Evolutionary conservation across 805 yeast genomes (phyloP).

Genomic region (Kazachstania taianensis): DNA sequence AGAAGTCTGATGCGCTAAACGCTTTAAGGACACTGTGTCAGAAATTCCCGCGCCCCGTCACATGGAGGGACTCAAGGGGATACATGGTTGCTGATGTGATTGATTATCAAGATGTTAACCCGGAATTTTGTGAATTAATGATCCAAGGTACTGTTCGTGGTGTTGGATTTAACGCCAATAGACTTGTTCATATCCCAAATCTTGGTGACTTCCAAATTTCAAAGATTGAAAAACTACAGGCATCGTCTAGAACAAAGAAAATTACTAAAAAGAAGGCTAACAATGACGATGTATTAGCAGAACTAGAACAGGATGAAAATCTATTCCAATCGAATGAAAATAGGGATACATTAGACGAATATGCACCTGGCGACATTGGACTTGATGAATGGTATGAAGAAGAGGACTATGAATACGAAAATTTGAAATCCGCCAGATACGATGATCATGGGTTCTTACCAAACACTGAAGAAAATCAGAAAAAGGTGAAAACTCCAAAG

Average conservation of each 20-base stretch:
- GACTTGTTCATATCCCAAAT: constrained; percentile 79
- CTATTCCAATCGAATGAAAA: constrained; percentile 31
- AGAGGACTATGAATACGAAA: constrained; percentile 27
- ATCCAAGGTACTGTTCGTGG: constrained; percentile 87
- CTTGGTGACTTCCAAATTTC: constrained; percentile 79
- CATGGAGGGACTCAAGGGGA: constrained; percentile 92
- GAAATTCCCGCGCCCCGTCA: constrained; percentile 71
- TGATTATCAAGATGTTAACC: constrained; percentile 20
- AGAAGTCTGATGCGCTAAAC: constrained; percentile 56
- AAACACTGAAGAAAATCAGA: constrained; percentile 19
- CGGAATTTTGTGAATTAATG: constrained; percentile 34
- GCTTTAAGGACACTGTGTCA: constrained; percentile 73
- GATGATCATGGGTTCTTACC: constrained; percentile 34
- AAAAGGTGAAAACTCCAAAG: constrained; percentile 45
- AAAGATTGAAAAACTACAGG: constrained; percentile 44
- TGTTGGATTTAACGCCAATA: constrained; percentile 64
- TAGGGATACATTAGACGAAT: constrained; percentile 51
- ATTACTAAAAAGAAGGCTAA: background rate
- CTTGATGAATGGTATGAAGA: constrained; percentile 35
- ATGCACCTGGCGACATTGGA: constrained; percentile 45
- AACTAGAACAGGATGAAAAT: constrained; percentile 13
- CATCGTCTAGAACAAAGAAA: constrained; percentile 25
- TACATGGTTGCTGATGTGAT: constrained; percentile 70
- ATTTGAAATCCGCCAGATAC: constrained; percentile 29
- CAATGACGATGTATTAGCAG: constrained; percentile 14